These are phyloP conservation scores for Ogataea paradorogensis DNA, from an alignment of 805 yeast species.

Conservation along the genomic window DNA sequence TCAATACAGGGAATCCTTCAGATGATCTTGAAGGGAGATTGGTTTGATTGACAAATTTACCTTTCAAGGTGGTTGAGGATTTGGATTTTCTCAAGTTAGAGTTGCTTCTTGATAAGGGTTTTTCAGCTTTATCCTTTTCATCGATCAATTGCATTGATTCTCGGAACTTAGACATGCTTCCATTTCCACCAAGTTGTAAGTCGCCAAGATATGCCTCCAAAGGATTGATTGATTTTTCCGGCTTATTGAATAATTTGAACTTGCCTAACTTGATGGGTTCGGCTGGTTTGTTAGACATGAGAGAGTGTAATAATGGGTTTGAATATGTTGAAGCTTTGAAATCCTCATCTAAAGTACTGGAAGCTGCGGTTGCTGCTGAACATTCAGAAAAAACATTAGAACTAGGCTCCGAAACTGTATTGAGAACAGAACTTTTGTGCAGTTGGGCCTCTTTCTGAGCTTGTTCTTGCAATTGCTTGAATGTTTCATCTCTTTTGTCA, in stretches of 20 bases:
- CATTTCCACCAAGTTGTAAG: constrained; percentile 41
- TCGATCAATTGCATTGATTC: constrained; percentile 30
- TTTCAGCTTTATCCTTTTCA: neutral
- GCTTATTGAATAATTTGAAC: constrained; percentile 15
- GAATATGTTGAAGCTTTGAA: constrained; percentile 19
- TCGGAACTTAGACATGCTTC: constrained; percentile 38
- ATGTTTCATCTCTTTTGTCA: constrained; percentile 31
- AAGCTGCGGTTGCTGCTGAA: constrained; percentile 31
- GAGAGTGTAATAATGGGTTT: constrained; percentile 22
- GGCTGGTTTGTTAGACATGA: constrained; percentile 19
- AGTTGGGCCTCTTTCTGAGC: constrained; percentile 25
- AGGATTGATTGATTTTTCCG: constrained; percentile 39
- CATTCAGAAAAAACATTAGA: constrained; percentile 32
- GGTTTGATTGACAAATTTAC: constrained; percentile 17
- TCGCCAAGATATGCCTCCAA: constrained; percentile 52
- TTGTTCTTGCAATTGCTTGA: constrained; percentile 27
- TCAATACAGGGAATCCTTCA: constrained; percentile 53
- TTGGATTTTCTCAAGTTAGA: constrained; percentile 29
- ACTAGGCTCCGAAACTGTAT: constrained; percentile 26
- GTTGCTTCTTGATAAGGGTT: constrained; percentile 3
- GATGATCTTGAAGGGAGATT: constrained; percentile 47
- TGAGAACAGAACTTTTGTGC: constrained; percentile 3
- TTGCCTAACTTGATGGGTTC: constrained; percentile 16
- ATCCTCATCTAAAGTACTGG: constrained; percentile 21
- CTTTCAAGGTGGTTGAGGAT: constrained; percentile 28